phyloP scores from a whole-genome alignment of 2,329 filamentous ascomycete genomes.

The Hawksworthiomyces lignivorus region DNA sequence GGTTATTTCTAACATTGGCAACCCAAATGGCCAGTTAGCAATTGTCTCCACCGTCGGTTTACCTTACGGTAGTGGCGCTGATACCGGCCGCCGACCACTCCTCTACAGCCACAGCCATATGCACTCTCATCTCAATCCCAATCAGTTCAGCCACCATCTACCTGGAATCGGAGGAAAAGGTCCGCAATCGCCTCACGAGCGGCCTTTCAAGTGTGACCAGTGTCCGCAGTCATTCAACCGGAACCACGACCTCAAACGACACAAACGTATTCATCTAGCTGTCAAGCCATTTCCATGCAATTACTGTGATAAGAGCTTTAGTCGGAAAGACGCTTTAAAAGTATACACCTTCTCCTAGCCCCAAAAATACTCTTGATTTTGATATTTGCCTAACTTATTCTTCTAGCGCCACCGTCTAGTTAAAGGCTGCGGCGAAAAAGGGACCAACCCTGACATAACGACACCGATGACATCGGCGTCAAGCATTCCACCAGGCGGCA shows the following conservation, averaged over 20 bases:
- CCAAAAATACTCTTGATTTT: not conserved
- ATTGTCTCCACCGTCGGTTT: constrained; percentile 8
- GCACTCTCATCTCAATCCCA: constrained; percentile 23
- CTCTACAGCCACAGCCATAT: constrained; percentile 12
- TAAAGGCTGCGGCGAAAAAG: constrained; percentile 50
- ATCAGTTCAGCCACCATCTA: constrained; percentile 9
- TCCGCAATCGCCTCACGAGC: constrained; percentile 60
- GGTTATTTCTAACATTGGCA: constrained; percentile 11
- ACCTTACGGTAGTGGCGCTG: constrained; percentile 1
- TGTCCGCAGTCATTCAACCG: constrained; percentile 92
- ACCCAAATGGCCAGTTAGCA: constrained; percentile 9
- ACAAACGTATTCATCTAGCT: constrained; percentile 89
- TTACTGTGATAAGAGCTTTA: constrained; percentile 94
- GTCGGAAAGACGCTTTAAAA: constrained; percentile 93
- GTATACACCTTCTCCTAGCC: constrained; percentile 42
- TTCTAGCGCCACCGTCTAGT: constrained; percentile 53
- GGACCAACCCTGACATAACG: not conserved
- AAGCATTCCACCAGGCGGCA: not conserved
- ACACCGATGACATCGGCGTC: not conserved
- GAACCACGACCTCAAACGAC: constrained; percentile 92
- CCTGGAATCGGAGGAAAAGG: too few relatives aligned
- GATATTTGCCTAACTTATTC: not conserved
- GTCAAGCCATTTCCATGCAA: constrained; percentile 93
- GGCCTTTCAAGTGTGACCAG: constrained; percentile 89
- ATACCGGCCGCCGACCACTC: constrained; percentile 3